Conservation (phyloP, 306 rosid species). For the Argentina anserina region DNA sequence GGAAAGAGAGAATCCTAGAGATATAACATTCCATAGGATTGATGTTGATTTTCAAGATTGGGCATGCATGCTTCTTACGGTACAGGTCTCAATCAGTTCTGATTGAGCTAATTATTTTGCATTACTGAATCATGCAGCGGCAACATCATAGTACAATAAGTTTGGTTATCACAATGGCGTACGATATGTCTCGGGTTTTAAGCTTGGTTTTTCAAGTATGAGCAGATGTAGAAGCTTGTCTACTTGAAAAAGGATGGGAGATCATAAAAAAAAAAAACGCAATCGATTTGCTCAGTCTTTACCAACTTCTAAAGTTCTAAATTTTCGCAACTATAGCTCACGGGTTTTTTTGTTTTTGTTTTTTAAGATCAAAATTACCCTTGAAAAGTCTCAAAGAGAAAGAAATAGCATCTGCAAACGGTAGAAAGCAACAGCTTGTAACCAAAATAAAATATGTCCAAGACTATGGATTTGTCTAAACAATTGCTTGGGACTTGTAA, state of each 20-base stretch:
- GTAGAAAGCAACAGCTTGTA: no score
- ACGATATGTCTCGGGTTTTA: background rate
- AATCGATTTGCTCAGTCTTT: background rate
- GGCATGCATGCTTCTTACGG: background rate
- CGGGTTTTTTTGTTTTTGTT: no score
- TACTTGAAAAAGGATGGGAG: background rate
- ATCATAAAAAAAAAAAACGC: background rate
- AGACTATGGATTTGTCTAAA: no score
- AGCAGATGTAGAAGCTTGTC: background rate
- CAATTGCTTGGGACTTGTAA: no score
- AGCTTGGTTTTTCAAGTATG: background rate
- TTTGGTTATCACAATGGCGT: background rate
- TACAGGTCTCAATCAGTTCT: background rate
- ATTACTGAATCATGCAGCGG: background rate
- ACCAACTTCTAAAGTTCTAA: background rate
- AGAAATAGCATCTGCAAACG: no score
- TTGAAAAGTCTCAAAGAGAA: no score
- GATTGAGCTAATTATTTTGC: background rate
- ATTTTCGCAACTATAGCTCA: background rate
- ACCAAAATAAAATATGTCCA: no score
- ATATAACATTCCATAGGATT: background rate
- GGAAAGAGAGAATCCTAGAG: background rate
- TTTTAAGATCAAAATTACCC: no score
- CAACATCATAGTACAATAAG: background rate
- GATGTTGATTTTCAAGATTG: background rate